phyloP scores from a whole-genome alignment of 2,329 filamentous ascomycete species.

The Cladophialophora exuberans region DNA sequence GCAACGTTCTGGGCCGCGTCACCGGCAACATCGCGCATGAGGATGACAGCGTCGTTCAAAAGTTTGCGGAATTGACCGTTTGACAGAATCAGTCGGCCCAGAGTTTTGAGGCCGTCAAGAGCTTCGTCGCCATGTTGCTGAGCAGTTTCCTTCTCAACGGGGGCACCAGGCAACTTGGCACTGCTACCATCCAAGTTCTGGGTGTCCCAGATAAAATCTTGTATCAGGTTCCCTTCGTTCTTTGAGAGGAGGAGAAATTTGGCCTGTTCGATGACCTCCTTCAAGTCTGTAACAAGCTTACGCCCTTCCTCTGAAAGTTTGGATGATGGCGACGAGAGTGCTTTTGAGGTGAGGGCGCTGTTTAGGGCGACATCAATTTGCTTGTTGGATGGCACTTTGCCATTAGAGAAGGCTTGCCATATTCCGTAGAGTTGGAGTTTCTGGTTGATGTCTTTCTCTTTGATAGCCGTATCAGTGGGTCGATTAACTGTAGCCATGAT shows the following conservation, averaged over 20 bases:
- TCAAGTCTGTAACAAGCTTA: conserved; percentile 74
- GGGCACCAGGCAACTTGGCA: conserved; percentile 64
- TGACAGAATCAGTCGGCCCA: conserved; percentile 87
- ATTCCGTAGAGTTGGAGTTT: conserved; percentile 89
- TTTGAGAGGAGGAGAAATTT: conserved; percentile 87
- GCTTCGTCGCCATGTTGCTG: conserved; percentile 83
- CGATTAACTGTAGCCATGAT: conserved; percentile 62
- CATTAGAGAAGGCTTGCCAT: conserved; percentile 73
- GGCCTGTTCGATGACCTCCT: conserved; percentile 78
- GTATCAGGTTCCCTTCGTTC: conserved; percentile 90
- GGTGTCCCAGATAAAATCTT: conserved; percentile 97
- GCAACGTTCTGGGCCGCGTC: conserved; percentile 85
- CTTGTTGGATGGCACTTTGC: conserved; percentile 93
- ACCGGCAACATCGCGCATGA: conserved; percentile 87
- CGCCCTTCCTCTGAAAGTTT: conserved; percentile 83
- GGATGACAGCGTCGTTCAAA: conserved; percentile 75
- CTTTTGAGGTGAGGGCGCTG: conserved; percentile 75
- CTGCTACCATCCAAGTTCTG: conserved; percentile 67
- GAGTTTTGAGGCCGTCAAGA: conserved; percentile 79
- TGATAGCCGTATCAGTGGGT: conserved; percentile 72
- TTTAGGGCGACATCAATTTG: conserved; percentile 95
- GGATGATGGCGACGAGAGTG: conserved; percentile 69
- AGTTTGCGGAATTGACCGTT: conserved; percentile 97
- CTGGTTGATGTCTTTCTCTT: conserved; percentile 81
- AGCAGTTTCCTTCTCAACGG: conserved; percentile 74